Conservation (phyloP, 2,329 filamentous ascomycete species). For the Aspergillus uvarum region DNA sequence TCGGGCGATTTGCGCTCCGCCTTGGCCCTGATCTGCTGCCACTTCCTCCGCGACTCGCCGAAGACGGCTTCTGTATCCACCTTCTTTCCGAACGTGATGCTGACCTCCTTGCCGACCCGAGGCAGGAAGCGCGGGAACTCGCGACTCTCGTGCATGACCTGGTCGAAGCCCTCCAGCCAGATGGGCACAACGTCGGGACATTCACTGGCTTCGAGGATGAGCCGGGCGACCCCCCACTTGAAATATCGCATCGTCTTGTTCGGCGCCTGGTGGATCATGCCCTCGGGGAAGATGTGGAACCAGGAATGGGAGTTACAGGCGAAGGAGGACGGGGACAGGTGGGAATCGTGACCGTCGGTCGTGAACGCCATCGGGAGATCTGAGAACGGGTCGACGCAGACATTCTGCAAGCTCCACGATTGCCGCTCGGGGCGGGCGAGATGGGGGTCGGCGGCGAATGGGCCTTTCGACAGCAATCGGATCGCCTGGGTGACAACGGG, state of each 20-base stretch:
- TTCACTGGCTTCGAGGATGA: conserved; percentile 86
- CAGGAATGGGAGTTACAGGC: conserved; percentile 70
- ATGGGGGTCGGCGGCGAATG: conserved; percentile 55
- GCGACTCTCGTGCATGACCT: conserved; percentile 83
- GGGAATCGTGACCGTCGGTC: conserved; percentile 46
- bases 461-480: conserved; percentile 70
- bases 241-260: conserved; percentile 85
- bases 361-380: conserved; percentile 44
- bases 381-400: conserved; percentile 50
- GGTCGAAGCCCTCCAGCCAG: conserved; percentile 87
- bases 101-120: conserved; percentile 66
- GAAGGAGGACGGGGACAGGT: conserved; percentile 71
- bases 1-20: conserved; percentile 48
- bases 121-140: conserved; percentile 78
- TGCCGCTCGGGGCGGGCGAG: conserved; percentile 35
- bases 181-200: conserved; percentile 88
- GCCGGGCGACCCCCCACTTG: conserved; percentile 91
- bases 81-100: conserved; percentile 60
- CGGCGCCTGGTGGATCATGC: conserved; percentile 85
- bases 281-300: conserved; percentile 96
- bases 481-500: conserved; percentile 84
- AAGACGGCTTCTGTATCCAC: conserved; percentile 73
- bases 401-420: conserved; percentile 40
- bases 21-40: conserved; percentile 65
- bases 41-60: conserved; percentile 71